Conservation (phyloP, 257 asterid species). For the Scutellaria galericulata region DNA sequence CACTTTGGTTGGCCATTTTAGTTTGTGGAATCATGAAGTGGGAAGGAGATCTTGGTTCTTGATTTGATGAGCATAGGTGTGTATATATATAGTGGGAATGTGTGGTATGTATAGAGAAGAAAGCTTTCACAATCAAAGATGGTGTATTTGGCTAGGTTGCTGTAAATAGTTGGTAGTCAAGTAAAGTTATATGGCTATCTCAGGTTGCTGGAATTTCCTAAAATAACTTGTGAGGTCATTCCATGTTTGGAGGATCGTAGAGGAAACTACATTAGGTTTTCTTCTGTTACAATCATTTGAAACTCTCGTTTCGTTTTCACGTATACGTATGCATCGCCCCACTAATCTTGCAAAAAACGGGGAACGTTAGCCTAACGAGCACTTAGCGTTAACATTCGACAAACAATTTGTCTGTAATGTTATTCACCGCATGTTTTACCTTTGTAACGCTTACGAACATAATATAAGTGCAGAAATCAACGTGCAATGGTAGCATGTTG, state of each 20-base stretch:
- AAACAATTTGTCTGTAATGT: no score
- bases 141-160: constrained; percentile 42
- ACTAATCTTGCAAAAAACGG: no score
- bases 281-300: constrained; percentile 32
- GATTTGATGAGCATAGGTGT: not conserved
- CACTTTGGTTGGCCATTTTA: constrained; percentile 43
- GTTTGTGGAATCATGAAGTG: not conserved
- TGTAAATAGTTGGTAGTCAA: constrained; percentile 36
- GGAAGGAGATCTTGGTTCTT: not conserved
- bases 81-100: not conserved
- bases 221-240: constrained; percentile 28
- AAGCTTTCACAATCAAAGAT: constrained; percentile 31
- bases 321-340: not conserved
- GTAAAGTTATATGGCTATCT: constrained; percentile 36
- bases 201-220: constrained; percentile 34
- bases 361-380: no score
- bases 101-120: constrained; percentile 17
- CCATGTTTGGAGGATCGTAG: constrained; percentile 38
- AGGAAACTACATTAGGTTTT: constrained; percentile 28
- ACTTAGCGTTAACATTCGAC: no score
- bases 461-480: no score
- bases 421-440: no score
- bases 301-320: constrained; percentile 31
- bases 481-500: no score
- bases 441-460: no score